Percentiles rank a stretch among this genome's conserved stretches.
Conservation (phyloP, 176 grass and related monocot species). For the Triticum timopheevii region DNA sequence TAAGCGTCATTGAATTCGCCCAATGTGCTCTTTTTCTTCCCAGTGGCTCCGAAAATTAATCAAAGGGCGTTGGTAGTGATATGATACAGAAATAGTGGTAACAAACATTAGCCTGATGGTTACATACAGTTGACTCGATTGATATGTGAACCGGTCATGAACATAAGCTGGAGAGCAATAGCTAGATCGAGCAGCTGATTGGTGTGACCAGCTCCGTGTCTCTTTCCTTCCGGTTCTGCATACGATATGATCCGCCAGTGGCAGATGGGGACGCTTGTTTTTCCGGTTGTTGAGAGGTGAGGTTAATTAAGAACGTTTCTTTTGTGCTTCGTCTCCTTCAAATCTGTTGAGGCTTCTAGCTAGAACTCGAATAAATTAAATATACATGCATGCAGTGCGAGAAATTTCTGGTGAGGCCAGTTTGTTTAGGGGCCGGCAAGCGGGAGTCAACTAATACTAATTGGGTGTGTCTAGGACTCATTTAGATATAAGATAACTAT, state of each 20-base stretch:
- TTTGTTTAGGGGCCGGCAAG: background rate
- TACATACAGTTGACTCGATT: background rate
- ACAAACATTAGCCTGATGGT: background rate
- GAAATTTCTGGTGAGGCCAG: background rate
- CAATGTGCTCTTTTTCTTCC: background rate
- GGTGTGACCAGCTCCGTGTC: background rate
- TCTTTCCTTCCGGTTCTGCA: background rate
- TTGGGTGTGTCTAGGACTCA: too few relatives aligned
- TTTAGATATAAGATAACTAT: too few relatives aligned
- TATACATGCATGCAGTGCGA: background rate
- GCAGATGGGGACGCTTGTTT: background rate
- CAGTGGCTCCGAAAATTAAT: background rate
- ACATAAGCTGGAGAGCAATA: background rate
- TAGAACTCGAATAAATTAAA: background rate
- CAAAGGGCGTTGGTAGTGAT: background rate
- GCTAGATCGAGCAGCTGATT: background rate
- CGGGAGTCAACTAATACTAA: background rate
- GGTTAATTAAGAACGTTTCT: background rate
- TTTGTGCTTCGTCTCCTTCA: background rate
- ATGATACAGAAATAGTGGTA: background rate
- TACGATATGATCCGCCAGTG: background rate
- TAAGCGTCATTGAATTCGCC: background rate
- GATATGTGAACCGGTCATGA: background rate
- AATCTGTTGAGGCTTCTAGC: background rate
- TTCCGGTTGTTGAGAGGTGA: background rate